Evolutionary conservation across 2,329 filamentous ascomycete species (phyloP).

Genomic region (Trichoderma hamatum): DNA sequence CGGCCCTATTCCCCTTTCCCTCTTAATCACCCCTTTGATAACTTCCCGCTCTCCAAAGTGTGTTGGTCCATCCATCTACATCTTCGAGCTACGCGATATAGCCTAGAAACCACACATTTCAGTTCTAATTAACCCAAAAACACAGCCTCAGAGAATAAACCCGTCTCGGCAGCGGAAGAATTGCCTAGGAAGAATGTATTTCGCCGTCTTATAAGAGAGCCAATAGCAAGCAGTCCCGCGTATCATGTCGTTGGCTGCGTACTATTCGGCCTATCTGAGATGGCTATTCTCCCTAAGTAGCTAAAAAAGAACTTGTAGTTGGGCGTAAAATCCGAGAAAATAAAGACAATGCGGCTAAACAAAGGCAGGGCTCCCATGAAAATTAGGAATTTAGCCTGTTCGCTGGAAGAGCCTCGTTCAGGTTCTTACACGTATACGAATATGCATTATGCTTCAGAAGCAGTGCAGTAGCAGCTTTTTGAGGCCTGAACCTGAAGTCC

Average conservation of each 20-base stretch:
- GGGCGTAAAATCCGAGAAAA: not conserved
- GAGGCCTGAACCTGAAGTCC: not conserved
- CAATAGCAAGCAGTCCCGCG: not conserved
- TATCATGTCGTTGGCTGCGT: not conserved
- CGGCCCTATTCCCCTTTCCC: not conserved
- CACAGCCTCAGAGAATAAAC: not conserved
- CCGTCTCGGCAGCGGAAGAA: not conserved
- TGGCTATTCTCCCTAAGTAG: not conserved
- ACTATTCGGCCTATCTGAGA: not conserved
- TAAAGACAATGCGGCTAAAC: slow-evolving; percentile 7
- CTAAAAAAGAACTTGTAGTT: not conserved
- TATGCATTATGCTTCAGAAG: not conserved
- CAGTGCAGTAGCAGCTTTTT: not conserved
- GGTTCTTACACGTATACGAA: not conserved
- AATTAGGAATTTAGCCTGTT: not conserved
- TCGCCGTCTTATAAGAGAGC: not conserved
- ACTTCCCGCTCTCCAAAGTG: not conserved
- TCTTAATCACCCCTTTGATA: not conserved
- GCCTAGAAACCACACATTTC: not conserved
- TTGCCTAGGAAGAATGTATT: not conserved
- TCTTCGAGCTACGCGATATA: not conserved
- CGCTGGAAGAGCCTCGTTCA: not conserved
- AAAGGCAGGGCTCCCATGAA: not conserved
- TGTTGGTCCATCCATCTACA: not conserved
- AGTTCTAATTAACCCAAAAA: not conserved